Base-by-base conservation (phyloP, 2,329 filamentous ascomycete genomes). In the Xylariaceae sp. region DNA sequence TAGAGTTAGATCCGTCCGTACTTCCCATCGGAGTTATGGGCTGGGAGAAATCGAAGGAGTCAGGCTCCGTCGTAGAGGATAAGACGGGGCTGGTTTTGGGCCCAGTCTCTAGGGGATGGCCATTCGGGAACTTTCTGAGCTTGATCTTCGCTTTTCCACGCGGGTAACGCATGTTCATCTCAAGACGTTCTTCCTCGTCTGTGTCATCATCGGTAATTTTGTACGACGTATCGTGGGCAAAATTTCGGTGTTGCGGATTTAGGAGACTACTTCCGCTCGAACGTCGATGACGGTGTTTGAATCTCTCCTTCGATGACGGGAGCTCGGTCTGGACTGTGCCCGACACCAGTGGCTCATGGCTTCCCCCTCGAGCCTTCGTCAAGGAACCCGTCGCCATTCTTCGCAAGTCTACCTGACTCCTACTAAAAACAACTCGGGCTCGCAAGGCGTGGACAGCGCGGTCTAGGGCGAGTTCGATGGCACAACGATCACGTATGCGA, bases 381-480 rank as follows among this genome's bases (percentile, higher is more conserved):
- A 72, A 54, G 10, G 68, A 68, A 14, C 69, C 71, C 29, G 75
- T 71, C 10, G 67, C 71, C 45, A 83, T 70, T 18, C 79, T 75
- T 7, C 85, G 77, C 32, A 88, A 68, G 58, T 88, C 81, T 9
- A 84, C 79, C 60, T 88, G 85, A 61, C 83, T 86, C 49, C 84
- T 80, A 26, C 84, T 87, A 66, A 91, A 91, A 16, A 88, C 86
- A 2, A 91, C 85, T 3, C 86, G 79, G 2, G 88, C 83, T 26
- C 88, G 81, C 23, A 92, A 76, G 10, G 81, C 78, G 59, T 89
- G 87, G 1, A 93, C 88, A 2, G 89, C 89, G 19, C 84, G 80
- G 68, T 95, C 90, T 1, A 98, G 76, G 3, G 92, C 91, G 45
- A 96, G 76, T 71, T 98, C 93, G 52, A 97, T 91, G 2, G 92